Evolutionary conservation across 176 grass and related monocot species (phyloP), one percentile per base, ranked within the genome.

Genomic region (Triticum dicoccoides): DNA sequence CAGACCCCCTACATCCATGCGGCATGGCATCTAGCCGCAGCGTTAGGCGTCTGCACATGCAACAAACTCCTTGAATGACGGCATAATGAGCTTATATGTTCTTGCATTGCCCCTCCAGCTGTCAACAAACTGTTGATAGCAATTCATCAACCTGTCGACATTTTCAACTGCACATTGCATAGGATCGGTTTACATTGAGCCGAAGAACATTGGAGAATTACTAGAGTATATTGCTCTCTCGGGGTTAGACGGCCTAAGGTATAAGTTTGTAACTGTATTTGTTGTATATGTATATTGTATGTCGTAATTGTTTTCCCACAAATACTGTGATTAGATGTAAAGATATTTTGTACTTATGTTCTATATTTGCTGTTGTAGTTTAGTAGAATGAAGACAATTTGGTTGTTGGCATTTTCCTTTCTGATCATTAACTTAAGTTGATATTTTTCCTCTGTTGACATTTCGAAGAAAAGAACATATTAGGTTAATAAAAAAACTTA

Each of bases 61-160:
- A 96, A 96, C 70, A 99, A 86, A 78, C 89, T 99, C 80, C 97
- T 99, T 41, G 87, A 99, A 65, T 94, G 94, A 98, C 18, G 41
- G 35, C 38, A 44, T 44, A 44, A 8, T 39, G 52, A 2, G 41
- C 10, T 1, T 21, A 17, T 17, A 39, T 42, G 9, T 2, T 23
- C 47, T 32, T 76, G 20, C 29, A 30, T 30, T 30, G 29, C 29
- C 12, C 49, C 17, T 23, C 7, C 3, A 14, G 13, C 1, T 1
- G 13, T 89, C 23, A 88, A 82, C 83, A 37, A 47, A 66, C 59
- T 33, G 44, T 86, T 91, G 89, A 79, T 80, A 85, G 44, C 6
- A n/a, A 10, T 44, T 71, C 69, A 84, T 91, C 83, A 85, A 82
- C 79, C 80, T 6, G 84, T 89, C 66, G 66, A 87, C 86, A 87